A percentile compares a stretch with the other conserved stretches of the same genome.
phyloP scores from a whole-genome alignment of 768 basidiomycete species.

The Hygrophorus pudorinus region DNA sequence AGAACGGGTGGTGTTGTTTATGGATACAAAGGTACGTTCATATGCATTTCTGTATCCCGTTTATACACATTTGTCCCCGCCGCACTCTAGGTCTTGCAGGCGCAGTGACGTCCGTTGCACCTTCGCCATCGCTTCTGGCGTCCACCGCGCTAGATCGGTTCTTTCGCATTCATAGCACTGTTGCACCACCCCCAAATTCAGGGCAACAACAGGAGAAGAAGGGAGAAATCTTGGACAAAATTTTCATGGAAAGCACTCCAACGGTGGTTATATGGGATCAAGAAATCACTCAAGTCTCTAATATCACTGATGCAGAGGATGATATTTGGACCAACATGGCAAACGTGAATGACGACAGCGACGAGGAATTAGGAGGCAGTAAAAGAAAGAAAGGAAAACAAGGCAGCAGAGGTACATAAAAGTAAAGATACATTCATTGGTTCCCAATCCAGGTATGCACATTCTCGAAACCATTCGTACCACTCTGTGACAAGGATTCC shows the following conservation, averaged over 20 bases:
- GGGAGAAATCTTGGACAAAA: slow-evolving; percentile 53
- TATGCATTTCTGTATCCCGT: neutral
- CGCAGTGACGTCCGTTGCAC: slow-evolving; percentile 53
- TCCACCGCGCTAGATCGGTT: slow-evolving; percentile 64
- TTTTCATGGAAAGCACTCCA: slow-evolving; percentile 52
- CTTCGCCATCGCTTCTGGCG: slow-evolving; percentile 41
- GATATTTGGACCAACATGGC: slow-evolving; percentile 66
- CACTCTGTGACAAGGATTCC: slow-evolving; percentile 50
- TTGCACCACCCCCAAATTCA: slow-evolving; percentile 35
- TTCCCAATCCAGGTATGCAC: slow-evolving; percentile 80
- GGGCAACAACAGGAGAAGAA: slow-evolving; percentile 45
- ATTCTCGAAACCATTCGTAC: slow-evolving; percentile 84
- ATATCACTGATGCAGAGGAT: slow-evolving; percentile 31
- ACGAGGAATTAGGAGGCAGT: slow-evolving; percentile 11
- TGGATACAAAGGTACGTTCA: slow-evolving; percentile 50
- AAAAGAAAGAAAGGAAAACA: slow-evolving; percentile 16
- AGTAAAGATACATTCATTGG: slow-evolving; percentile 7
- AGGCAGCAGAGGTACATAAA: neutral
- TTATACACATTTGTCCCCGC: neutral
- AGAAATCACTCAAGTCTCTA: slow-evolving; percentile 1
- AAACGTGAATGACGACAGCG: slow-evolving; percentile 32
- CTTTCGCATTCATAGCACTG: slow-evolving; percentile 56
- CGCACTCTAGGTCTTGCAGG: slow-evolving; percentile 52
- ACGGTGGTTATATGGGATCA: slow-evolving; percentile 59
- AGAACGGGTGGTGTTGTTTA: slow-evolving; percentile 57